Evolutionary conservation across 495 filamentous ascomycete species (phyloP), one percentile per base, ranked within the genome.

Genomic region (Annulohypoxylon moriforme): DNA sequence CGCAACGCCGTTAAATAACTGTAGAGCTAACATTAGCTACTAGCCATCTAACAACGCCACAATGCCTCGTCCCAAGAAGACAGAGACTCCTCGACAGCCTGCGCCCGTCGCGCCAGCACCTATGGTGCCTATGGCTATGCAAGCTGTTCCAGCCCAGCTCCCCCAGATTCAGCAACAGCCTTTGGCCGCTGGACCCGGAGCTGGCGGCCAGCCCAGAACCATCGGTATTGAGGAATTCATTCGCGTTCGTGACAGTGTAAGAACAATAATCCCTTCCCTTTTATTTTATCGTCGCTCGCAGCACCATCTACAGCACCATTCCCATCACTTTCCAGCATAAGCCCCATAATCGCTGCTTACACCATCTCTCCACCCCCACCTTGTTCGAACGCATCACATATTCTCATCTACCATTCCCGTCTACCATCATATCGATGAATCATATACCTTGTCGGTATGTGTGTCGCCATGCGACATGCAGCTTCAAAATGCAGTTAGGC

Each of bases 1-100:
- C 44, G 14, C 20, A 47, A 47, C 16, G 20, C 22, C 46, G 20
- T 25, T 25, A 13, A 25, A 25, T 47, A 22, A 49, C 7, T 13
- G 18, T 10, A 49, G 40, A 44, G 40, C 40, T 18, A 56, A 58
- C 46, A 25, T 22, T 22, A 47, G 36, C 42, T 47, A 47, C 7
- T 9, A 49, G 3, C 14, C n/a, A 5, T n/a, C n/a, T n/a, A n/a
- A n/a, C n/a, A n/a, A n/a, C 20, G 46, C 38, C 33, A 72, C 33
- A 49, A 85, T 86, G 84, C 80, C 81, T 67, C 81, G 80, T 62
- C 76, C 79, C 4, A 87, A 85, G 78, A 85, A 86, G 74, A 69
- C 76, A 16, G 81, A 83, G 53, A 82, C 84, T 63, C 80, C 84
- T 55, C 81, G 81, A 67, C 76, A 77, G 47, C 72, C 75, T 16